Evolutionary conservation across 2,329 filamentous ascomycete genomes (phyloP).

Genomic region (Parascedosporium putredinis): DNA sequence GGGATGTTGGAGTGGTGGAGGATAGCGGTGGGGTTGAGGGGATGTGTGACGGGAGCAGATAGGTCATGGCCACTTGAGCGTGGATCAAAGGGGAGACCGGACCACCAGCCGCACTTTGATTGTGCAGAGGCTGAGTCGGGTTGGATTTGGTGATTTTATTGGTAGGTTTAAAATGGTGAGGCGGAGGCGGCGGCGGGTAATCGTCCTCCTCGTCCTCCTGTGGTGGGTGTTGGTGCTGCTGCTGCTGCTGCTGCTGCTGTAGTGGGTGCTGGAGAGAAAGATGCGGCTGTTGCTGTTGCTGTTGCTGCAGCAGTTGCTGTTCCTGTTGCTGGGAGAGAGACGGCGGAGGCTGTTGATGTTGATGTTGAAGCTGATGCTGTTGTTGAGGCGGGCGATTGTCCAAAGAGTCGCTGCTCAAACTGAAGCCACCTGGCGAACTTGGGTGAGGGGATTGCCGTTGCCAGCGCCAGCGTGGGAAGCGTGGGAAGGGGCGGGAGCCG

Average conservation of each 20-base stretch:
- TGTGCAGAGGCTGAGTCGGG: conserved; percentile 22
- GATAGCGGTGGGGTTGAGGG: conserved; percentile 10
- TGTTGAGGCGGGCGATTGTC: conserved; percentile 1
- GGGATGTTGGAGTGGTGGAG: conserved; percentile 13
- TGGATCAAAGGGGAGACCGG: not conserved
- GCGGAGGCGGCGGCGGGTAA: conserved; percentile 16
- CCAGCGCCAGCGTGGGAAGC: too few species aligned
- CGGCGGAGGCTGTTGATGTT: conserved; percentile 15
- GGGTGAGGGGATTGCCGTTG: not conserved
- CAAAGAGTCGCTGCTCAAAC: conserved; percentile 3
- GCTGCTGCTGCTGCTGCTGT: conserved; percentile 10
- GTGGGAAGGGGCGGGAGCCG: too few species aligned
- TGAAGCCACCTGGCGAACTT: conserved; percentile 4
- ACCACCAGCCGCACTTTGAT: conserved; percentile 10
- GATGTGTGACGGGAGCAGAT: conserved; percentile 1
- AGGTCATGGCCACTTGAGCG: conserved; percentile 3
- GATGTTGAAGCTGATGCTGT: conserved; percentile 20
- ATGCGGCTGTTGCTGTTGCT: too few species aligned
- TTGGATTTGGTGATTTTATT: conserved; percentile 16
- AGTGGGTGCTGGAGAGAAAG: not conserved
- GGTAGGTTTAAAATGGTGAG: conserved; percentile 15
- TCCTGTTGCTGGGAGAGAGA: conserved; percentile 18
- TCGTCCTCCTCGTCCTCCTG: conserved; percentile 7
- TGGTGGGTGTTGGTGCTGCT: conserved; percentile 9
- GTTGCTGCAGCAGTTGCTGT: conserved; percentile 16